Evolutionary conservation across 257 asterid genomes (phyloP), one percentile per base, ranked within the genome.

Genomic region (Catharanthus roseus): DNA sequence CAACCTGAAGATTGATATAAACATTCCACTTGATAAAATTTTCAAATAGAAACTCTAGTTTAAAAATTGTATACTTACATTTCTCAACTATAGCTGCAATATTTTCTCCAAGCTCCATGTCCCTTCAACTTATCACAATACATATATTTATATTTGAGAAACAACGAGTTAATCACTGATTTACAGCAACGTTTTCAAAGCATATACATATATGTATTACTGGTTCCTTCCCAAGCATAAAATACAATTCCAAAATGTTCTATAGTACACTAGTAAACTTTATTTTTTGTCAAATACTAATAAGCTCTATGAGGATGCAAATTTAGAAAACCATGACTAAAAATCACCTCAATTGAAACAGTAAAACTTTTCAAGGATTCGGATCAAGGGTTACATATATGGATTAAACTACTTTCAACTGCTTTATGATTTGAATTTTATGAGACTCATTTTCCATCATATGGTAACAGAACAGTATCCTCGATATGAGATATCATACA

Each of bases 71-170:
- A 76, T 89, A 89, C 87, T 89, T 89, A 93, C 98, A 93, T 89
- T 90, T 93, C 86, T 86, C 89, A 15, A 93, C 77, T 44, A 93
- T 96, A 36, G 92, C 97, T 60, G 96, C 95, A 41, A 97, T 95
- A 81, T 84, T 78, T 84, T 89, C 92, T 73, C 88, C 95, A 81
- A 73, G 97, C 98, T 73, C 98, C 98, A 34, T 86, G 95, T 82
- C 85, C 85, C 69, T 87, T 95, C 83, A 90, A 80, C 77, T 93
- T 97, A 69, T 93, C 97, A 51, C 98, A 93, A 97, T 93, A 83
- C 86, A 75, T 72, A 57, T 33, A 3, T 67, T 42, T 55, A 53
- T 74, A 68, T 29, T 44, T 42, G 36, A 4, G 19, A 18, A 28
- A 34, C 29, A 38, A 26, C 19, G 33, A 34, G 26, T 4, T 34